A percentile compares a stretch with the other conserved stretches of the same genome.
These are phyloP conservation scores for Mortierella polycephala DNA, from an alignment of 371 early-diverging fungal genomes.

Conservation along the genomic window DNA sequence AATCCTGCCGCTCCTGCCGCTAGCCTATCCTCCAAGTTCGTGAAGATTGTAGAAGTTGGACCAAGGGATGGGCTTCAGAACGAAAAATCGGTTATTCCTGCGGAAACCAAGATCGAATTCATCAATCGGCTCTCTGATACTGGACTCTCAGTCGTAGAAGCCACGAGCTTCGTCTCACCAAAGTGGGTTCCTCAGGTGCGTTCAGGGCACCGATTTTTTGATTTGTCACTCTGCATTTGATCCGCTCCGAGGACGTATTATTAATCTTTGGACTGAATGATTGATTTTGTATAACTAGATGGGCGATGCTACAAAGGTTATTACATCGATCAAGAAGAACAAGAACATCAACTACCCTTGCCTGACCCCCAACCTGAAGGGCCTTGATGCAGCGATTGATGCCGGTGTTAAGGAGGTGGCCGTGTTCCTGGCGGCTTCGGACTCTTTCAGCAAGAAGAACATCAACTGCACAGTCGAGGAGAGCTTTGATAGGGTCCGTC, in stretches of 20 bases:
- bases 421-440: constrained; percentile 92
- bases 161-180: constrained; percentile 96
- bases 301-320: constrained; percentile 86
- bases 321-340: constrained; percentile 70
- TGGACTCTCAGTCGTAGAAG: constrained; percentile 91
- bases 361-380: constrained; percentile 92
- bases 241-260: too few relatives aligned
- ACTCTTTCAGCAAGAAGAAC: constrained; percentile 90
- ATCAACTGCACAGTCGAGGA: constrained; percentile 94
- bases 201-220: neutral
- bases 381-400: constrained; percentile 83
- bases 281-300: constrained; percentile 63
- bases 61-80: constrained; percentile 98
- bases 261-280: neutral
- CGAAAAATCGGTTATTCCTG: constrained; percentile 87
- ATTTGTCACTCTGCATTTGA: too few relatives aligned
- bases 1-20: constrained; percentile 25
- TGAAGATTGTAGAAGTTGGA: constrained; percentile 92
- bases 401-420: constrained; percentile 91
- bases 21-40: constrained; percentile 44
- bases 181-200: constrained; percentile 97
- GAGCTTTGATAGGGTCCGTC: constrained; percentile 78
- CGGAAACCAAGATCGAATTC: constrained; percentile 83
- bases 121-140: constrained; percentile 85
- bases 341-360: constrained; percentile 87